Base-by-base conservation (phyloP, 257 asterid genomes). In the Voacanga thouarsii region DNA sequence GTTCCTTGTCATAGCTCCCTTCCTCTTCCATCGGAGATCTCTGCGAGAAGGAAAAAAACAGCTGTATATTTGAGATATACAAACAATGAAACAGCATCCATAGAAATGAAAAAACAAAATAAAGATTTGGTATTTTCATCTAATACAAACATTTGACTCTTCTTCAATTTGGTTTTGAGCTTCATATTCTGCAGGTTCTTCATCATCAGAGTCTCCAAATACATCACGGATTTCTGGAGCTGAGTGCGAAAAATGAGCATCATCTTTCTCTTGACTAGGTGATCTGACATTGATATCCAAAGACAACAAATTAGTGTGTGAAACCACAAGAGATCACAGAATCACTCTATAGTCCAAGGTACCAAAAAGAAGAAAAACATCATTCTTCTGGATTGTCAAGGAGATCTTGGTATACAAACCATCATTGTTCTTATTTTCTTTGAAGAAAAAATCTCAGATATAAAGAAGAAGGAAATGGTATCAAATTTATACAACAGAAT, bases 141-240 rank as follows among this genome's bases (percentile, higher is more conserved):
- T 72, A 75, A 64, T 80, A 83, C 87, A 21, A 72, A 89, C 90
- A 79, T 87, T 89, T 88, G 82, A 83, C 69, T 88, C 88, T 80
- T 89, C 92, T 12, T 83, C 92, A 39, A 84, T 84, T 80, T 86
- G 86, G 83, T 88, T 86, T 80, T 76, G 92, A 77, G 67, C 89
- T 75, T 77, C 87, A 59, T 86, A 86, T 79, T 80, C 93, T 67
- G 85, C 84, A 77, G 80, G 89, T 85, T 92, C 97, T 78, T 92
- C 97, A 26, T 91, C 97, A 71, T 92, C 97, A 23, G 96, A 92
- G 74, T 92, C 96, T 57, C 97, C 97, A 84, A 92, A 92, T 60
- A 92, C 97, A 87, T 92, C 92, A 71, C 95, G 97, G 51, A 92
- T 91, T 89, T 92, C 97, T 9, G 97, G 93, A 61, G 95, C 96